Base-by-base conservation (phyloP, 129 eudicot genomes). In the Flaveria ramosissima region DNA sequence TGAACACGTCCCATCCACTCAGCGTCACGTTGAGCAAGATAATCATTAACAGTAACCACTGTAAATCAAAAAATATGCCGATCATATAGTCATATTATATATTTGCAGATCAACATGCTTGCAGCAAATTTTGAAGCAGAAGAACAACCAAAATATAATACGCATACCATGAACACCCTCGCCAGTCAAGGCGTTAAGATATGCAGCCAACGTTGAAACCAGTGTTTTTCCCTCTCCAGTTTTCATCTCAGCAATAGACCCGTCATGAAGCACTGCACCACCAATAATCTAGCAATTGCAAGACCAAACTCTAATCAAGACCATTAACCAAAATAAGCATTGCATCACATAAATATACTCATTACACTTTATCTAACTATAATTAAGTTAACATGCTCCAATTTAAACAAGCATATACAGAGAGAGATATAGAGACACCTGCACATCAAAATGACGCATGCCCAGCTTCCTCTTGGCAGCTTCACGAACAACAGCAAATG, bases 1-100 rank as follows among this genome's bases (percentile, higher is more conserved):
- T 95, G 99, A 78, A 95, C 90, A 73, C 94, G 96, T 16, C 99
- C 99, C 99, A 95, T 95, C 97, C 99, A 95, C 84, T 95, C 99
- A 77, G 99, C 99, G 86, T 95, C 99, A 70, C 99, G 89, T 85
- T 90, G 97, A 85, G 99, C 99, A 68, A 95, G 92, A 78, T 95
- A 95, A 79, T 95, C 97, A 78, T 95, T 95, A 43, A 95, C 99
- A 0, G 99, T 95, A 4, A 95, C 99, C 89, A 95, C 99, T 95
- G 83, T 61, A 46, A 71, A 80, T 46, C 71, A 84, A 67, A 8
- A 79, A 69, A 72, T 60, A 36, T 3, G n/a, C 7, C 42, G 23
- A 16, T 12, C 20, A 70, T 46, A 55, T 15, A 19, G 5, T 12
- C 20, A 57, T 46, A 55, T 15, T 32, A 51, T n/a, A 66, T 50